Percentiles rank a stretch among this genome's conserved stretches.
These are phyloP conservation scores for Acanthamoeba royreba DNA, from an alignment of 208 protist genomes.

Conservation along the genomic window DNA sequence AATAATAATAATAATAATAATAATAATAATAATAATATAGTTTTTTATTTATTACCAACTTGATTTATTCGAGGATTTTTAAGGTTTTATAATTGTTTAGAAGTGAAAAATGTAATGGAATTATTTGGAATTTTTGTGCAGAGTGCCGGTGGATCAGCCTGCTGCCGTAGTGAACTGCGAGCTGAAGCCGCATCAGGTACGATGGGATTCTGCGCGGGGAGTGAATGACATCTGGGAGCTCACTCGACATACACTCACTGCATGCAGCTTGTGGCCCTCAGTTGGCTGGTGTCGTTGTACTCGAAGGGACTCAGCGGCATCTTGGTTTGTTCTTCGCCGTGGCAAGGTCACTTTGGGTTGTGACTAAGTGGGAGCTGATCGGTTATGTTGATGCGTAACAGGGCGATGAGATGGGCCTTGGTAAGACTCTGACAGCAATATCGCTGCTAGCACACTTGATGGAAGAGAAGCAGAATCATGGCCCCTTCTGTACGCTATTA, in stretches of 20 bases:
- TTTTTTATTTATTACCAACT: too few species aligned
- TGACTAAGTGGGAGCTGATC: conserved; percentile 69
- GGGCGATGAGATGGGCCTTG: conserved; percentile 97
- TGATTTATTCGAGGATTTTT: too few species aligned
- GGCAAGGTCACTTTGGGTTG: not conserved
- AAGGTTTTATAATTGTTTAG: too few species aligned
- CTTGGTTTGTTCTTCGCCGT: conserved; percentile 72
- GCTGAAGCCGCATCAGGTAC: not conserved
- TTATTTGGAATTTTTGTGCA: not conserved
- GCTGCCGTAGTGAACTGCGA: not conserved
- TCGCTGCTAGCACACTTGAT: conserved; percentile 91
- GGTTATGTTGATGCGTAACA: conserved; percentile 61
- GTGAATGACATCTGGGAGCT: not conserved
- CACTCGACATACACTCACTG: not conserved
- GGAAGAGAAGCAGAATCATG: conserved; percentile 77
- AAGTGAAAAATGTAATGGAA: not conserved
- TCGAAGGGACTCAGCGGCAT: conserved; percentile 85
- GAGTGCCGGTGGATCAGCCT: not conserved
- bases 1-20: too few species aligned
- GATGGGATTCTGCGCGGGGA: not conserved
- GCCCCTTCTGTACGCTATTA: conserved; percentile 91
- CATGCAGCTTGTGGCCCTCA: conserved; percentile 91
- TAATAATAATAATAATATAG: too few species aligned
- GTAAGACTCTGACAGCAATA: conserved; percentile 96
- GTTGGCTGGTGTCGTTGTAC: conserved; percentile 90